Evolutionary conservation across 345 rosid species (phyloP).

Genomic region (Cardamine resedifolia): DNA sequence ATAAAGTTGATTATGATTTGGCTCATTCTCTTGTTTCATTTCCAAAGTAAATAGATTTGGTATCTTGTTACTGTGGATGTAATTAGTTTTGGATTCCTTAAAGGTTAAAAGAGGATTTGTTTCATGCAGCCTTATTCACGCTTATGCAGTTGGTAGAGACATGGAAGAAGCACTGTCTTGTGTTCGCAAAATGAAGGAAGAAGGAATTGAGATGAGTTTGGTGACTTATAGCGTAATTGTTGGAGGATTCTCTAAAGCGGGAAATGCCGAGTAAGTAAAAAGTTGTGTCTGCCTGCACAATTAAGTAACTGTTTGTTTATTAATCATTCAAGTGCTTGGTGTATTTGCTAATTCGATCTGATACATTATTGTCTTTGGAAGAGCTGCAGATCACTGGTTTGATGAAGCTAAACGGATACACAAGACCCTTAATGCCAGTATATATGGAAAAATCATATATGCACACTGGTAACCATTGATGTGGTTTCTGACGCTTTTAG

Average conservation of each 20-base stretch:
- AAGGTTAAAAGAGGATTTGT: slow-evolving; percentile 46
- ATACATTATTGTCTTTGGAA: slow-evolving; percentile 55
- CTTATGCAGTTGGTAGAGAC: slow-evolving; percentile 97
- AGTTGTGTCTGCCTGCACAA: slow-evolving; percentile 8
- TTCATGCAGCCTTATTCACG: slow-evolving; percentile 97
- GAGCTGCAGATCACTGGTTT: slow-evolving; percentile 98
- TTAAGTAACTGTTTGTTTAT: no score
- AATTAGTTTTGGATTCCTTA: slow-evolving; percentile 18
- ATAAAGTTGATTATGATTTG: neutral
- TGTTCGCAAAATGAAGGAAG: slow-evolving; percentile 93
- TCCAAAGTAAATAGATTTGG: neutral
- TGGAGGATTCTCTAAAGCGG: slow-evolving; percentile 80
- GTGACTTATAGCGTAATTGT: slow-evolving; percentile 83
- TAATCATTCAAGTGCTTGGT: neutral
- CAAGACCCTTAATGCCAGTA: slow-evolving; percentile 65
- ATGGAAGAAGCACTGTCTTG: slow-evolving; percentile 96
- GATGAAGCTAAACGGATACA: slow-evolving; percentile 71
- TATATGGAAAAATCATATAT: slow-evolving; percentile 88
- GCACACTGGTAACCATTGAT: slow-evolving; percentile 66
- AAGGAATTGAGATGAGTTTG: slow-evolving; percentile 80
- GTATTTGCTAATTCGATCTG: slow-evolving; percentile 28
- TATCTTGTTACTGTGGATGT: slow-evolving; percentile 9
- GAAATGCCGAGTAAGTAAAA: slow-evolving; percentile 76
- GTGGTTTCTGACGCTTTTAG: neutral
- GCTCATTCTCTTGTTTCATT: neutral